Base-by-base conservation (phyloP, 2,329 filamentous ascomycete species). In the Plenodomus tracheiphilus region DNA sequence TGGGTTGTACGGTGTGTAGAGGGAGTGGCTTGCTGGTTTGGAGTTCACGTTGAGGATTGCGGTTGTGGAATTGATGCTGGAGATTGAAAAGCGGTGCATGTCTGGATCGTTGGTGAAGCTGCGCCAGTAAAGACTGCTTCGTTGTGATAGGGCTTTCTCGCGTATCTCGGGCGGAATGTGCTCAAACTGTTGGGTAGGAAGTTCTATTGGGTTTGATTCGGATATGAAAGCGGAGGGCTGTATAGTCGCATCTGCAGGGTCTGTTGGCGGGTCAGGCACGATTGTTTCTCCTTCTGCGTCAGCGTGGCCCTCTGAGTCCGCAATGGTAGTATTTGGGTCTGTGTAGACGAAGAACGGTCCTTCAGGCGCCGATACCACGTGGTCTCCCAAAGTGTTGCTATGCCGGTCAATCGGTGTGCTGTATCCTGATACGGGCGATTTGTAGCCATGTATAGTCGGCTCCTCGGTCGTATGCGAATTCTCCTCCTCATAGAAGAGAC, bases 51-150 rank as follows among this genome's bases (percentile, higher is more conserved):
- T 11, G 28, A 32, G 28, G 8, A 11, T 8, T 32, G 28, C 28
- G 11, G 28, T 32, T 6, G 8, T 32, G 28, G 39, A 52, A 2
- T 28, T 34, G 2, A 28, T 39, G 10, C 49, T 41, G 18, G 46
- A 20, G 19, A 58, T 49, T 13, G 41, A 50, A 39, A 65, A 39
- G 9, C 42, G 21, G 30, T 59, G 49, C 1, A 58, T 51, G 15
- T 42, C 46, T 8, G 62, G 61, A 4, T 56, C 54, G 39, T 65
- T 49, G 39, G 53, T 55, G 11, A 54, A 53, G 34, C 50, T 39
- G 13, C 49, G 47, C 39, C 48, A 44, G 28, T 32, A 32, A 4
- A 8, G 28, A 8, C 6, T 32, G 28, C 28, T 32, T 32, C 28
- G 28, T 32, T 32, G 28, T 10, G 28, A 10, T 4, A 32, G 28